phyloP scores from a whole-genome alignment of 2,329 filamentous ascomycete species.

The Trichoderma citrinoviride region DNA sequence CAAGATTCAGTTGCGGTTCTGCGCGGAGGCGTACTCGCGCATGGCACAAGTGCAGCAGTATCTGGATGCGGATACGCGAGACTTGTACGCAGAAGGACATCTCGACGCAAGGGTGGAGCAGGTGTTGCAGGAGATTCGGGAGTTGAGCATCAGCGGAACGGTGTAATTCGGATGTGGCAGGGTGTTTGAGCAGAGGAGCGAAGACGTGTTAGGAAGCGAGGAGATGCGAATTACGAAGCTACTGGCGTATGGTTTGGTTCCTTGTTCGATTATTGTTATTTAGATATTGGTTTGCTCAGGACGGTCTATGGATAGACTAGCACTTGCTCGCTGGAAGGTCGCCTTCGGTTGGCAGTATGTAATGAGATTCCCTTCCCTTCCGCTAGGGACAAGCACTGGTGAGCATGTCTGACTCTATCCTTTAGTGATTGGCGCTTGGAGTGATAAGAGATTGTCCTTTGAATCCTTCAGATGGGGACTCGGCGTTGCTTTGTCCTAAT shows the following conservation, averaged over 20 bases:
- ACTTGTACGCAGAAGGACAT: slow-evolving; percentile 92
- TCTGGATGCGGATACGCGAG: slow-evolving; percentile 88
- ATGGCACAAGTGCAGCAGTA: slow-evolving; percentile 99
- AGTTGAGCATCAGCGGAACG: slow-evolving; percentile 83
- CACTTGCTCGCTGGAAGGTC: slow-evolving; percentile 2
- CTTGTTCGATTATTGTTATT: slow-evolving; percentile 28
- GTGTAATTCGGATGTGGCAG: slow-evolving; percentile 44
- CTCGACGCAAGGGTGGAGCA: slow-evolving; percentile 90
- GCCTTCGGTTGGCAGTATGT: not conserved
- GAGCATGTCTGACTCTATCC: not conserved
- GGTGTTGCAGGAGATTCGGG: slow-evolving; percentile 93
- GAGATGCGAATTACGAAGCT: slow-evolving; percentile 21
- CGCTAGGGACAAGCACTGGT: not conserved
- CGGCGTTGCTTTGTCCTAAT: not conserved
- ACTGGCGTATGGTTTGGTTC: slow-evolving; percentile 31
- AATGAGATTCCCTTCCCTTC: not conserved
- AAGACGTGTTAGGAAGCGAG: slow-evolving; percentile 4
- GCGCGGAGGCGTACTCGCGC: slow-evolving; percentile 91
- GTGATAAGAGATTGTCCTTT: too few species aligned
- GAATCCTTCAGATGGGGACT: too few species aligned
- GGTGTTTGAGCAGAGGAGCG: slow-evolving; percentile 1
- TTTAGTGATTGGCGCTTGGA: not conserved
- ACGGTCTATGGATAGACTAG: slow-evolving; percentile 31
- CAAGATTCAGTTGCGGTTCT: slow-evolving; percentile 97
- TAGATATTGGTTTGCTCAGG: slow-evolving; percentile 28